Evolutionary conservation across 805 yeast species (phyloP), one percentile per base, ranked within the genome.

Genomic region (Kodamaea nitidulidarum): DNA sequence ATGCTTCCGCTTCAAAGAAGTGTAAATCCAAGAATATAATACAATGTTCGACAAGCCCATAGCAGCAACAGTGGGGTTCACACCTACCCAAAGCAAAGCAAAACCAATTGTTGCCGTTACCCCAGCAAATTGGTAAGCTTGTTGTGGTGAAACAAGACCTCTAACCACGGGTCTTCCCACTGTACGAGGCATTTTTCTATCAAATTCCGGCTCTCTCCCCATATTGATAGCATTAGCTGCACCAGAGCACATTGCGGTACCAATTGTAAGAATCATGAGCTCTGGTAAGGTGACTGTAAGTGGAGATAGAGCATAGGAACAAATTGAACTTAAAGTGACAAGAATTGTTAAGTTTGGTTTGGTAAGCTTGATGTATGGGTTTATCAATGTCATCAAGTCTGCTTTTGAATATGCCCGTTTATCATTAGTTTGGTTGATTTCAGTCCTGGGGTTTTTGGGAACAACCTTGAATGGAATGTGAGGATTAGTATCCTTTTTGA

Each of bases 141-240:
- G 88, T 1, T 54, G 53, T 1, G 96, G 79, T 0, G 87, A 74
- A 4, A 93, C 68, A 3, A 78, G 54, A 0, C 97, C 96, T 15
- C 87, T 70, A 0, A 90, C 98, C 2, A 93, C 90, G 0, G 98
- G 98, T 53, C 98, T 72, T 4, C 81, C 75, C 7, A 84, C 77
- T 0, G 98, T 93, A 55, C 98, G 72, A 3, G 81, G 75, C 98
- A 93, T 93, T 55, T 76, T 73, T 34, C 76, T 72, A 56, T 93
- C 98, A 55, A 80, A 93, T 15, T 78, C 84, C 1, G 96, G 96
- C 61, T 93, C 98, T 49, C 98, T 71, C 2, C 88, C 98, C 95
- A 90, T 91, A 56, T 93, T 93, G 35, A 93, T 88, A 3, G 98
- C 95, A 63, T 93, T 93, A 2, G 98, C 98, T 2, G 96, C 81